Evolutionary conservation across 495 filamentous ascomycete genomes (phyloP).

Genomic region (Gamarada debralockiae): DNA sequence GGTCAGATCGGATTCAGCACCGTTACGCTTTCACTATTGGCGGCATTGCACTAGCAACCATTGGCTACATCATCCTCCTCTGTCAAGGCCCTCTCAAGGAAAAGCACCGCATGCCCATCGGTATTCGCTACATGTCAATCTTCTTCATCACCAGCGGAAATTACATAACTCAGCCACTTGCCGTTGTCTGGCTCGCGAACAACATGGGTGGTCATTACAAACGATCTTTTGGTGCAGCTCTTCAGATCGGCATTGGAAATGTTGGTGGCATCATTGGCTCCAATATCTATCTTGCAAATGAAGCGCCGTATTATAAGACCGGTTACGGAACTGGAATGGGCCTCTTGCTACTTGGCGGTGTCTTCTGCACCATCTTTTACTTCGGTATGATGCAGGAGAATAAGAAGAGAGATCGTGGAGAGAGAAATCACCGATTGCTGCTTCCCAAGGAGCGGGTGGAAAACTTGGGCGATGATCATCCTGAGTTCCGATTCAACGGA

Average conservation of each 20-base stretch:
- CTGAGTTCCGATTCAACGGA: slow-evolving; percentile 47
- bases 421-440: slow-evolving; percentile 42
- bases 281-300: slow-evolving; percentile 38
- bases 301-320: slow-evolving; percentile 46
- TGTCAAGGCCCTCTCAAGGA: too few species aligned
- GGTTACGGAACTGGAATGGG: slow-evolving; percentile 31
- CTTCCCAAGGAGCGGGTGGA: slow-evolving; percentile 37
- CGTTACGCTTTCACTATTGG: slow-evolving; percentile 42
- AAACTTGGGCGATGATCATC: slow-evolving; percentile 56
- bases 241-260: slow-evolving; percentile 55
- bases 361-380: slow-evolving; percentile 4
- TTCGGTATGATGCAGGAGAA: slow-evolving; percentile 36
- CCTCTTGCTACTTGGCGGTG: background rate
- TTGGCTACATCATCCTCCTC: slow-evolving; percentile 45
- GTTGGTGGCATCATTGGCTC: slow-evolving; percentile 52
- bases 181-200: slow-evolving; percentile 35
- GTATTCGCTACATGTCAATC: slow-evolving; percentile 33
- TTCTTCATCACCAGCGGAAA: slow-evolving; percentile 35
- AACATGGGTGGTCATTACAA: slow-evolving; percentile 61
- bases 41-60: slow-evolving; percentile 40
- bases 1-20: slow-evolving; percentile 34
- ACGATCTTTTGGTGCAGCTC: slow-evolving; percentile 49
- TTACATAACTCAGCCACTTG: slow-evolving; percentile 30
- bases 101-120: background rate
- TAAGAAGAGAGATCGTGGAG: slow-evolving; percentile 43